phyloP scores from a whole-genome alignment of 2,329 filamentous ascomycete species.

The Alternaria sp. region DNA sequence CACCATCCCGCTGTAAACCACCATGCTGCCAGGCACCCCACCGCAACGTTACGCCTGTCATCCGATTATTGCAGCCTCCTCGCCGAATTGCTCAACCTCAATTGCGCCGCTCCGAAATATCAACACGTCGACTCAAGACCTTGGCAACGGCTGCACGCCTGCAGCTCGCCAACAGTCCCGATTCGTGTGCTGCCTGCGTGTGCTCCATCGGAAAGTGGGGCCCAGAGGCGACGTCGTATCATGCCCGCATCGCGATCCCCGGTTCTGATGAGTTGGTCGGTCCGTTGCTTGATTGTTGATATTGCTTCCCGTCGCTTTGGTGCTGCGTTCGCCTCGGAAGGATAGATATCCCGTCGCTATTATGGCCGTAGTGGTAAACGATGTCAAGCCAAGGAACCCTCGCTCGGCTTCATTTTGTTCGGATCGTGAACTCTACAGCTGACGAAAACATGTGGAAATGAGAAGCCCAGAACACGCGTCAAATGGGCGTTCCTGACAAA shows the following conservation, averaged over 20 bases:
- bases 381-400: background rate
- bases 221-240: background rate
- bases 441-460: background rate
- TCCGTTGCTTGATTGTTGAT: slow-evolving; percentile 2
- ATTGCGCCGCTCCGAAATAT: slow-evolving; percentile 1
- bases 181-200: slow-evolving; percentile 1
- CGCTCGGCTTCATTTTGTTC: background rate
- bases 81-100: background rate
- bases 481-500: background rate
- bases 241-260: slow-evolving; percentile 3
- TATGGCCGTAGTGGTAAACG: background rate
- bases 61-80: background rate
- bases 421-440: background rate
- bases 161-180: slow-evolving; percentile 1
- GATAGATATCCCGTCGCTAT: background rate
- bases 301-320: slow-evolving; percentile 8
- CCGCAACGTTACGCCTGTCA: background rate
- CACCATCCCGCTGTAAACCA: background rate
- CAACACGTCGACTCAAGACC: background rate
- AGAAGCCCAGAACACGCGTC: background rate
- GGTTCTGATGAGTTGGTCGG: background rate
- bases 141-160: background rate
- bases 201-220: slow-evolving; percentile 1
- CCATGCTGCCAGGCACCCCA: background rate
- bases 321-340: slow-evolving; percentile 1